phyloP scores from a whole-genome alignment of 75 land plant species.

The Sequoia sempervirens region DNA sequence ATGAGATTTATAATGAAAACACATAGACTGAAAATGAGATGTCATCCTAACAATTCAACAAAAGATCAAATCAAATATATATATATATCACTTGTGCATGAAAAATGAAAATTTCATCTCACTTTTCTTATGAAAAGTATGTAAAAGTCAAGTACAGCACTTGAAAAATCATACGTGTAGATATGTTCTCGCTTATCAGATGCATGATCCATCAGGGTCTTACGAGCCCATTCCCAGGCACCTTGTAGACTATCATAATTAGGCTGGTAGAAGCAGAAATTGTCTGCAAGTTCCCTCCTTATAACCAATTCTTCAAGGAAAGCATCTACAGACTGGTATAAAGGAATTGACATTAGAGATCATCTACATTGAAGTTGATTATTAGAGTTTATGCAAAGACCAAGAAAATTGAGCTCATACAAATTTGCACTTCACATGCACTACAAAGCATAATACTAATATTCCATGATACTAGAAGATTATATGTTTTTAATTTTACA shows the following conservation, averaged over 20 bases:
- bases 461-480: background rate
- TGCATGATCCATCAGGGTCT: conserved; percentile 87
- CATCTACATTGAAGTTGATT: background rate
- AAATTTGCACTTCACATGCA: background rate
- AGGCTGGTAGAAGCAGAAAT: conserved; percentile 90
- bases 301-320: conserved; percentile 94
- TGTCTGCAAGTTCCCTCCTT: conserved; percentile 91
- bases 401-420: background rate
- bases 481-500: background rate
- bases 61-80: background rate
- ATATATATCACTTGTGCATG: background rate
- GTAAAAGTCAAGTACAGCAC: background rate
- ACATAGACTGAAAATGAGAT: background rate
- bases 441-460: background rate
- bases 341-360: background rate
- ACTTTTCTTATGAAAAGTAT: background rate
- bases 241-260: conserved; percentile 81
- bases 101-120: background rate
- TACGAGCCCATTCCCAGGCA: conserved; percentile 95
- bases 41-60: background rate
- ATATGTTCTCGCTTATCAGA: conserved; percentile 79
- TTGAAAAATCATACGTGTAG: conserved; percentile 66
- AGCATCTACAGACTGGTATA: conserved; percentile 72
- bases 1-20: background rate
- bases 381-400: background rate